A percentile compares a stretch with the other conserved stretches of the same genome.
phyloP scores from a whole-genome alignment of 73 alveolate genomes.

The Tetrahymena borealis region DNA sequence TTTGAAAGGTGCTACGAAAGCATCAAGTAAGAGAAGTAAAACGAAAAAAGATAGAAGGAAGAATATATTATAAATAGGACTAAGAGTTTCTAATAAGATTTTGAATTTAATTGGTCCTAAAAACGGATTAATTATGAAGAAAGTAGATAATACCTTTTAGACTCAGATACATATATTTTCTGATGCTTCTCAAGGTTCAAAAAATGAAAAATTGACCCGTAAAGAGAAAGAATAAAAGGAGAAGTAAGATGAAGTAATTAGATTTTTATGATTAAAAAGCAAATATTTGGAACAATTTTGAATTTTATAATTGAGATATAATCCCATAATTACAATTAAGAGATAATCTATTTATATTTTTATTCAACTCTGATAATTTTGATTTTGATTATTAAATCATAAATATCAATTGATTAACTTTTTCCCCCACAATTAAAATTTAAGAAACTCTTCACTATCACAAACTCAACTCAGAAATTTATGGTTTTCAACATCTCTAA shows the following conservation, averaged over 20 bases:
- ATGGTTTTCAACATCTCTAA: too few relatives aligned
- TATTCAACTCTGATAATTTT: too few relatives aligned
- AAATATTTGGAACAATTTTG: background rate
- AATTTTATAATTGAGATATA: too few relatives aligned
- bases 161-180: background rate
- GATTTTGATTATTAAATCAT: too few relatives aligned
- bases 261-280: background rate
- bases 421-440: too few relatives aligned
- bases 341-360: too few relatives aligned
- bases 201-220: background rate
- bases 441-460: too few relatives aligned
- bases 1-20: background rate
- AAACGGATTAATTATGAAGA: background rate
- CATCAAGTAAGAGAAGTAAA: background rate
- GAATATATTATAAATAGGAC: background rate
- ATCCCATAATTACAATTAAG: too few relatives aligned
- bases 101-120: background rate
- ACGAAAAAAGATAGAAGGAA: background rate
- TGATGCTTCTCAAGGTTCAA: background rate
- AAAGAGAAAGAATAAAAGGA: background rate
- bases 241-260: background rate
- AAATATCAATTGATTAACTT: too few relatives aligned
- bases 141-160: background rate
- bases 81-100: background rate
- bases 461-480: too few relatives aligned